Evolutionary conservation across 2,329 filamentous ascomycete genomes (phyloP).

Genomic region (Penicillium decumbens): DNA sequence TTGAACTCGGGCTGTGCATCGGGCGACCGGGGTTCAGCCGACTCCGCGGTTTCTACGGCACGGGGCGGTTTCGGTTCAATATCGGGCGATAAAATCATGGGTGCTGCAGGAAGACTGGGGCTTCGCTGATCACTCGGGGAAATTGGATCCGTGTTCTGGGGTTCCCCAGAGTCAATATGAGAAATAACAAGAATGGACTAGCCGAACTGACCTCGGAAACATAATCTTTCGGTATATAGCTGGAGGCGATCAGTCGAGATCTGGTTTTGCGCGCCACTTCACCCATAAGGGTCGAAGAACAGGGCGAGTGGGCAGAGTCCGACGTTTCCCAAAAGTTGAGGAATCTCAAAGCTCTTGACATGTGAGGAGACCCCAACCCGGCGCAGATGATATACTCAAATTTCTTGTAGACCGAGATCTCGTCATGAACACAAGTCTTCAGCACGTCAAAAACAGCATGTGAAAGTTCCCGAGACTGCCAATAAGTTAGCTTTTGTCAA

Average conservation of each 20-base stretch:
- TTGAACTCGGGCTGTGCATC: constrained; percentile 40
- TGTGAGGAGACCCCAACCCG: constrained; percentile 52
- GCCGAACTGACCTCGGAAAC: not conserved
- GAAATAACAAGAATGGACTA: not conserved
- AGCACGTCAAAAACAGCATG: constrained; percentile 31
- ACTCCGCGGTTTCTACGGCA: constrained; percentile 24
- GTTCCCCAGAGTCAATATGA: not conserved
- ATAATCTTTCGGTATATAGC: not conserved
- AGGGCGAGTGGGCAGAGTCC: constrained; percentile 54
- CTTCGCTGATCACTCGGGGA: not conserved
- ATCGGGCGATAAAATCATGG: constrained; percentile 31
- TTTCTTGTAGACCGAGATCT: constrained; percentile 45
- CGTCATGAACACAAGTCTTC: constrained; percentile 25
- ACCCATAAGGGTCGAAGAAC: constrained; percentile 60
- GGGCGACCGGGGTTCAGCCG: constrained; percentile 27
- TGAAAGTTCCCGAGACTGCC: constrained; percentile 33
- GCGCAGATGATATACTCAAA: constrained; percentile 50
- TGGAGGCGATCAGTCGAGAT: constrained; percentile 49
- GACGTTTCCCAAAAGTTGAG: constrained; percentile 65
- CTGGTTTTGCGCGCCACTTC: constrained; percentile 58
- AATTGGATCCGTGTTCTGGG: not conserved
- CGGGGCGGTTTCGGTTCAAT: constrained; percentile 14
- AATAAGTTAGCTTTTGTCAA: constrained; percentile 18
- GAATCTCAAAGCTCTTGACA: constrained; percentile 48
- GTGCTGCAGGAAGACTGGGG: not conserved